These are phyloP conservation scores for Abortiporus biennis DNA, from an alignment of 1,284 basidiomycete species.

Conservation along the genomic window DNA sequence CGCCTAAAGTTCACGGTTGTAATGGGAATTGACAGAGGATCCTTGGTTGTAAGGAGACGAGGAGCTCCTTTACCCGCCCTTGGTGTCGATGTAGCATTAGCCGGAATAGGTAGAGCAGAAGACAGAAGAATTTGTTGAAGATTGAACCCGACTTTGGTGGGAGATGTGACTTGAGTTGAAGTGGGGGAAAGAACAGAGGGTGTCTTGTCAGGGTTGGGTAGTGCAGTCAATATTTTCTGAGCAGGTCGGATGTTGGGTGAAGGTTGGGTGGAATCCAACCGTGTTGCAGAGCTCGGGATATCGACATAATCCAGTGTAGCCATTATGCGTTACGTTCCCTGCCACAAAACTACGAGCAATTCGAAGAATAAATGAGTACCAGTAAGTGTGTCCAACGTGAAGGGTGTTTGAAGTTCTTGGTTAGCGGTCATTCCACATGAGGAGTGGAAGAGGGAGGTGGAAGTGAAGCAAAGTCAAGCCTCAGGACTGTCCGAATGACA, in stretches of 20 bases:
- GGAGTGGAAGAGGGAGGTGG: too few species aligned
- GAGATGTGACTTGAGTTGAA: conserved; percentile 16
- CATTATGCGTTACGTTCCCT: too few species aligned
- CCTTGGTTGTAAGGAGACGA: conserved; percentile 40
- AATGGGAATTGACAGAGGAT: conserved; percentile 66
- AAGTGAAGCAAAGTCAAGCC: too few species aligned
- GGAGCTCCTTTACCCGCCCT: conserved; percentile 18
- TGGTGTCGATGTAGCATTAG: conserved; percentile 21
- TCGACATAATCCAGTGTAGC: conserved; percentile 46
- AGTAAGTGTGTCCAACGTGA: too few species aligned
- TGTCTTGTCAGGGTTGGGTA: conserved; percentile 32
- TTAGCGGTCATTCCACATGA: too few species aligned
- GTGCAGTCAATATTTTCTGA: conserved; percentile 35
- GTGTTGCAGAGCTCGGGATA: conserved; percentile 40
- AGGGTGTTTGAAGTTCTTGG: too few species aligned
- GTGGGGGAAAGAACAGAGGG: conserved; percentile 23
- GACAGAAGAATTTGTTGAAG: conserved; percentile 28
- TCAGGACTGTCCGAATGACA: too few species aligned
- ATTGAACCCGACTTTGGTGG: conserved; percentile 20
- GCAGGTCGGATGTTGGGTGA: conserved; percentile 30
- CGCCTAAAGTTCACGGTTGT: conserved; percentile 69
- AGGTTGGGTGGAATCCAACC: conserved; percentile 27
- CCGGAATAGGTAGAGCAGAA: conserved; percentile 26
- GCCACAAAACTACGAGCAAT: too few species aligned
- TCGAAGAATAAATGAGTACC: too few species aligned